Evolutionary conservation across 805 yeast genomes (phyloP).

Genomic region (Candida coquimbonensis): DNA sequence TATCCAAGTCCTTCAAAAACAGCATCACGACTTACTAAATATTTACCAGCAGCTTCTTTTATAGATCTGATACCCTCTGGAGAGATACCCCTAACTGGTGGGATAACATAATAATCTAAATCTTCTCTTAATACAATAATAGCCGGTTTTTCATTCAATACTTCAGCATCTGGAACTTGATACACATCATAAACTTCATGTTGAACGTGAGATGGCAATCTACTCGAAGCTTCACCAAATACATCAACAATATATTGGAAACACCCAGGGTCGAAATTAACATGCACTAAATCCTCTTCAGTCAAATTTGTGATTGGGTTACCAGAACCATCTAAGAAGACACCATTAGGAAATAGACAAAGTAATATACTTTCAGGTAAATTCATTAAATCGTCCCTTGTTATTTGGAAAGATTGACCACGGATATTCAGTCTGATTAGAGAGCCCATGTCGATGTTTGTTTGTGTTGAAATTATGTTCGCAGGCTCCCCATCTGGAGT

Average conservation of each 20-base stretch:
- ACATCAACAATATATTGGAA: conserved; percentile 74
- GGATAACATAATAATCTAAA: conserved; percentile 86
- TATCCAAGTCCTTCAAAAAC: conserved; percentile 81
- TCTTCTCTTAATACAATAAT: conserved; percentile 91
- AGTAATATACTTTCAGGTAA: conserved; percentile 85
- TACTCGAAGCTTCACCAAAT: conserved; percentile 64
- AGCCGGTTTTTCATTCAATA: conserved; percentile 76
- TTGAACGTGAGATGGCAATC: conserved; percentile 36
- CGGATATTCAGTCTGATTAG: conserved; percentile 73
- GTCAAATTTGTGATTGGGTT: conserved; percentile 73
- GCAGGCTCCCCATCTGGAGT: conserved; percentile 30
- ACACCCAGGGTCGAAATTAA: conserved; percentile 81
- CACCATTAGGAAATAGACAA: conserved; percentile 87
- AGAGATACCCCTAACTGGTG: conserved; percentile 53
- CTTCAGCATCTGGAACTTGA: conserved; percentile 48
- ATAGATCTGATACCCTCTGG: conserved; percentile 57
- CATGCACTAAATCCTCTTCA: conserved; percentile 72
- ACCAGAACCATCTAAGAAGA: conserved; percentile 70
- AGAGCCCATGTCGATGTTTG: conserved; percentile 41
- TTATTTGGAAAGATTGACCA: conserved; percentile 65
- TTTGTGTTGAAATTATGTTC: conserved; percentile 14
- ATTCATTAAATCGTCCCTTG: conserved; percentile 84
- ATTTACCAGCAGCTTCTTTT: conserved; percentile 68
- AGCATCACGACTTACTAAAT: conserved; percentile 45
- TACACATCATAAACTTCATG: conserved; percentile 30